Conservation (phyloP, 208 protist genomes). For the Acanthamoeba triangularis region DNA sequence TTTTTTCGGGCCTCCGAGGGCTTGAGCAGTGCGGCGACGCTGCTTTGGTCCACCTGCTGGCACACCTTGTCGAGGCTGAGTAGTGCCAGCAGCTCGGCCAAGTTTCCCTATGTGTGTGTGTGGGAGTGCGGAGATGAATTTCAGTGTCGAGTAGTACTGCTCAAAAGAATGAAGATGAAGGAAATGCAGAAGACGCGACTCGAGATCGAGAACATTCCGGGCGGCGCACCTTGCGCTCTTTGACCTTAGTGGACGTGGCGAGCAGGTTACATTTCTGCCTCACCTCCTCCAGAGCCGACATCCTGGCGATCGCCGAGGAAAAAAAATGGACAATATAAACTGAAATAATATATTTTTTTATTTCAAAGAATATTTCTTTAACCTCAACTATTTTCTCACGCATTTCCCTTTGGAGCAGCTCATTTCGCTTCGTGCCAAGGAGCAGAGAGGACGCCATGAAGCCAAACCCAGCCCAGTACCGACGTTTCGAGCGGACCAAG, state of each 20-base stretch:
- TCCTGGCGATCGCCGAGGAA: neutral
- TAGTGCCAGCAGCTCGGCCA: slow-evolving; percentile 29
- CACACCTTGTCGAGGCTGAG: slow-evolving; percentile 62
- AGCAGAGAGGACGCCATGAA: neutral
- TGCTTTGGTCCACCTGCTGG: slow-evolving; percentile 62
- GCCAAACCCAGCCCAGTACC: neutral
- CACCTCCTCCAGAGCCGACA: slow-evolving; percentile 55
- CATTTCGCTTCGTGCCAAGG: neutral
- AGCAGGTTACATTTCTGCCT: slow-evolving; percentile 58
- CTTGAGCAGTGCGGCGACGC: neutral
- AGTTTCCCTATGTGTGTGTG: neutral
- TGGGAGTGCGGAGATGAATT: neutral
- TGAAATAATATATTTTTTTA: neutral
- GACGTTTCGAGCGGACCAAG: slow-evolving; percentile 13
- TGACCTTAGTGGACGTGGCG: slow-evolving; percentile 23
- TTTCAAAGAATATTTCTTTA: neutral
- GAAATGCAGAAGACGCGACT: neutral
- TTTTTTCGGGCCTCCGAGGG: neutral
- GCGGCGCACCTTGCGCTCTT: slow-evolving; percentile 45
- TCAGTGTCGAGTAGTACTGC: neutral
- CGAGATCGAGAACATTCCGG: neutral
- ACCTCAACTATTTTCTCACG: neutral
- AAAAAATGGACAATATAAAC: neutral
- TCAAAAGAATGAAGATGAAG: neutral
- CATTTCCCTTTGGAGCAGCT: too few species aligned